These are phyloP conservation scores for Tripidium arundinaceum DNA, from an alignment of 202 grass and related monocot species.

Conservation along the genomic window DNA sequence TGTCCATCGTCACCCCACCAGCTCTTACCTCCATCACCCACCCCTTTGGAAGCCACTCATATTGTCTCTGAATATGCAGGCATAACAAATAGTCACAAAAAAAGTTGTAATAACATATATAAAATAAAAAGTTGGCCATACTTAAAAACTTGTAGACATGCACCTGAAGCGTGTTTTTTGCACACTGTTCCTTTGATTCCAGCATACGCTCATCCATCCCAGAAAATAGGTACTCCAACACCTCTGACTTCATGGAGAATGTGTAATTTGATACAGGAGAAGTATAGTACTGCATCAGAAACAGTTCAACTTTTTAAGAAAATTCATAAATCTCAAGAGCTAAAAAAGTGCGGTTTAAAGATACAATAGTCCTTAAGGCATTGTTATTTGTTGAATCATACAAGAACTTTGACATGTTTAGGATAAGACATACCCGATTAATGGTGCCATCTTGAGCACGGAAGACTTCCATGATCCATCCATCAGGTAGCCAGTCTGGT, in stretches of 20 bases:
- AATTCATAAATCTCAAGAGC: background rate
- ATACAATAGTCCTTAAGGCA: background rate
- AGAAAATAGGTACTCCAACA: slow-evolving; percentile 25
- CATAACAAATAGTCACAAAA: background rate
- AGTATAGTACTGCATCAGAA: background rate
- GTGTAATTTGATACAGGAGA: background rate
- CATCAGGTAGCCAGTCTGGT: slow-evolving; percentile 44
- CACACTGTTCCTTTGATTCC: background rate
- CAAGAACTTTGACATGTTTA: too few species aligned
- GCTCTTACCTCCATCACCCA: slow-evolving; percentile 50
- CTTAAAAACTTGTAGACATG: background rate
- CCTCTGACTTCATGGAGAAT: background rate
- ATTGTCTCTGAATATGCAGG: background rate
- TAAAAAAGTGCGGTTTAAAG: background rate
- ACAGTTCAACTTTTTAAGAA: background rate
- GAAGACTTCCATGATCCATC: slow-evolving; percentile 45
- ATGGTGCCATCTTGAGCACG: background rate
- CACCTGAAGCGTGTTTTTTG: background rate
- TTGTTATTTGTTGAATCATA: background rate
- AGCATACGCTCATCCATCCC: background rate
- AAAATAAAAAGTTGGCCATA: background rate
- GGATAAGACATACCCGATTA: slow-evolving; percentile 10
- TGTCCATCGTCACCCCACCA: slow-evolving; percentile 26
- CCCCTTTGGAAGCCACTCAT: slow-evolving; percentile 40
- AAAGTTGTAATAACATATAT: background rate